These are phyloP conservation scores for Suillus hirtellus DNA, from an alignment of 768 basidiomycete species.

Conservation along the genomic window DNA sequence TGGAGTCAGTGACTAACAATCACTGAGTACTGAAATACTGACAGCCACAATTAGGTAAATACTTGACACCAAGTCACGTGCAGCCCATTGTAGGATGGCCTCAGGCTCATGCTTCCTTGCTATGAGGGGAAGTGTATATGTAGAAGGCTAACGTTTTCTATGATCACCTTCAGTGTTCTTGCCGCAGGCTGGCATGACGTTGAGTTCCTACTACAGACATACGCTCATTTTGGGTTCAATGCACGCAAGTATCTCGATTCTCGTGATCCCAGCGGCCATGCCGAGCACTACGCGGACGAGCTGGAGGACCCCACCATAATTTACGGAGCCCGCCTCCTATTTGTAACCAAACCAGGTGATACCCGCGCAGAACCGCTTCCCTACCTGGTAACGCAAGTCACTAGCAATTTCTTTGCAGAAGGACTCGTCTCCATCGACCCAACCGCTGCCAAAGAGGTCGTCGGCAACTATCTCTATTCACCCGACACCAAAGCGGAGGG, in stretches of 20 bases:
- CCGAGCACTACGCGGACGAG: not conserved
- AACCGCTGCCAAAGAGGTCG: not conserved
- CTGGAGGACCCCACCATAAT: not conserved
- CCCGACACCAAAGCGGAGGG: not conserved
- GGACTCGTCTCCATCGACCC: not conserved
- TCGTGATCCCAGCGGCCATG: not conserved
- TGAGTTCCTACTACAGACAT: not conserved
- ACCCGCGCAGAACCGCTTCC: not conserved
- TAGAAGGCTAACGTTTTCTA: not conserved
- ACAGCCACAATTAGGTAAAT: not conserved
- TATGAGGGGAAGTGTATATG: not conserved
- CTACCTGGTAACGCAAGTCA: not conserved
- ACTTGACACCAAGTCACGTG: not conserved
- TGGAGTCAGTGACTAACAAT: not conserved
- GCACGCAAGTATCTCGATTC: not conserved
- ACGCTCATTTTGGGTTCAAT: not conserved
- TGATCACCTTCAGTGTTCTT: not conserved
- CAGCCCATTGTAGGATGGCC: too few relatives aligned
- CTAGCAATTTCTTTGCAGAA: not conserved
- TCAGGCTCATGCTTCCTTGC: too few relatives aligned
- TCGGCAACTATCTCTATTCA: not conserved
- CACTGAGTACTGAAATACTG: too few relatives aligned
- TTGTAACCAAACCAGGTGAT: not conserved
- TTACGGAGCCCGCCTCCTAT: not conserved
- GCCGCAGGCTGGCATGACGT: not conserved